Evolutionary conservation across 192 early-diverging fungal genomes (phyloP), one percentile per base, ranked within the genome.

Genomic region (Coemansia sp.): DNA sequence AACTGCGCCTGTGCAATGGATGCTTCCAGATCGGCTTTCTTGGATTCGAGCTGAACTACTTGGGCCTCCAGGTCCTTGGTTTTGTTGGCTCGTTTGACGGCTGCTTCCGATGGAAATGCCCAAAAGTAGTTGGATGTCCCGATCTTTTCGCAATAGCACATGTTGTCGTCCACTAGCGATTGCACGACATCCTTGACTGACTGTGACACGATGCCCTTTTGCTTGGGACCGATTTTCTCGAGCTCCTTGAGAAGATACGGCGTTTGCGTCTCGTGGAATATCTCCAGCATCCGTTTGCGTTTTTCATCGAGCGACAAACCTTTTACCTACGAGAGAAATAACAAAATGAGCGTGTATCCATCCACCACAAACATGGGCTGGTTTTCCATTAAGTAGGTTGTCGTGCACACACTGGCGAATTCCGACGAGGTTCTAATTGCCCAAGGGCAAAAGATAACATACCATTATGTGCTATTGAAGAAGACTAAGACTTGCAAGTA

Each of bases 41-140:
- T 65, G 25, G 68, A 59, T 28, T 82, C 70, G 40, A 83, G 34
- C 65, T 73, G 73, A n/a, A 65, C 56, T 28, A 87, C 50, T 34
- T 86, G 84, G 1, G 74, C 64, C 55, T 78, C 70, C 14, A 89
- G 58, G 2, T 75, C 81, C 23, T 77, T 68, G 8, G 88, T 61
- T 29, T 81, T 84, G 47, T 72, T 68, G 36, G 83, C 74, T 60
- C 83, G 78, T 31, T 68, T 67, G 25, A 81, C 59, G 1, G 79
- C 79, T 53, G 86, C 84, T 15, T 87, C 83, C 56, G 86, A 87
- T 4, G 92, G 92, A 64, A 92, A 96, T n/a, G 91, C 86, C 94
- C 94, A 96, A 65, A 78, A 96, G 64, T 89, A 96, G 64, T 96
- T 96, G 20, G 92, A 92, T 15, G 87, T 87, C 4, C 92, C 94